Evolutionary conservation across 2,329 filamentous ascomycete species (phyloP), one percentile per base, ranked within the genome.

Genomic region (Onygenales sp.): DNA sequence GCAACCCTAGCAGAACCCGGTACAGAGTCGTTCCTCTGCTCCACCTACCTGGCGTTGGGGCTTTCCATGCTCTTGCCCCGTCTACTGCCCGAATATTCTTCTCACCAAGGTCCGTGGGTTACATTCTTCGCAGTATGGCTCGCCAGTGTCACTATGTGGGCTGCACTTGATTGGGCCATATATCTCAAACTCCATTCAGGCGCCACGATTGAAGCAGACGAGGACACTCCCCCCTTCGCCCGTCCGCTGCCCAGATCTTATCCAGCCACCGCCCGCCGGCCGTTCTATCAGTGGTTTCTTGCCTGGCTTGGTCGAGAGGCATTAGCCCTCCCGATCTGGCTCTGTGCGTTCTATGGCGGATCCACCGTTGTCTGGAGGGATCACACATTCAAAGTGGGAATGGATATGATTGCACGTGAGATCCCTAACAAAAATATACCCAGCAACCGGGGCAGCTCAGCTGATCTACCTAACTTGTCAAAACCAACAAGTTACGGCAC

Each of bases 1-100:
- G 94, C 93, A 0, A 97, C 94, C 0, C 74, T 96, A 1, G 88
- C 96, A 2, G 93, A 98, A 66, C 93, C 92, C 0, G 91, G 90
- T 2, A 90, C 94, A 0, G 93, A 98, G 68, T 86, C 86, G 32
- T 79, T 98, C 36, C 66, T 97, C 0, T 96, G 90, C 70, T 89
- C 86, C 21, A 71, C 84, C 0, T 90, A 94, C 63, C 83, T 90
- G 43, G 81, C 89, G 1, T 95, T 86, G 68, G 88, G 85, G 0
- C 63, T 88, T 2, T 94, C 88, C 0, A 88, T 85, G 2, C 60
- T 67, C 0, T 65, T 94, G 0, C 82, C 86, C 1, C 62, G 59
- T 0, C 83, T 77, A 66, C 81, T 88, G 56, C 69, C 78, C 51
- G 61, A 74, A 0, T 67, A 63, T 32, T 59, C 5, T 61, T 84